Evolutionary conservation across 2,329 filamentous ascomycete species (phyloP), one percentile per base, ranked within the genome.

Genomic region (Seiridium cupressi): DNA sequence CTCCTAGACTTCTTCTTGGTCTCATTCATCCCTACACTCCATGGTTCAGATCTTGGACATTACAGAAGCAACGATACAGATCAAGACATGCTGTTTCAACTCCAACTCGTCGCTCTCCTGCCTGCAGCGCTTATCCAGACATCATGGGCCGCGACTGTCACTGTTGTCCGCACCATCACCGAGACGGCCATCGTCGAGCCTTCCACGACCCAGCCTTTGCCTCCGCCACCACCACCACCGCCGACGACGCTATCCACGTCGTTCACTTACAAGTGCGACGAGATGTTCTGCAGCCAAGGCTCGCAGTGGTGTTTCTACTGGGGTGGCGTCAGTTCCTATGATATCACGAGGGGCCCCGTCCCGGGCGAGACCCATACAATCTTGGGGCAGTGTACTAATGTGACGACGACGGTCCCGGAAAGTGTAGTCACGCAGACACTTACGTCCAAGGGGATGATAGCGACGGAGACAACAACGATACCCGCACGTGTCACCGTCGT

Each of bases 301-400:
- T 69, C 67, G 3, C 70, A 70, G 3, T 78, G 72, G 70, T 78
- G 77, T 65, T 72, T 75, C 62, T 75, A 71, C 65, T 79, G 75
- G 70, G 69, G 66, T 32, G 76, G 75, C 13, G 63, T 76, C 49
- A 77, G 73, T 5, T 66, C 66, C n/a, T 76, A 69, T 60, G 69
- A 77, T 54, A 60, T 66, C 18, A 67, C 64, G 1, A 63, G 65
- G 4, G 76, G 75, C 0, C 70, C 71, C 4, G 55, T 75, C 11
- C 76, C 76, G 3, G 77, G 75, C 2, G 76, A 77, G 67, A 72
- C 69, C 32, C 46, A 53, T 7, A 60, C 60, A 4, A 53, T 53
- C 10, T 11, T 62, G 13, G 60, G 60, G 47, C 35, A 51, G 44
- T 62, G 57, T 11, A 59, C 46, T 3, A n/a, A 8, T 3, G 49